Conservation (phyloP, 129 eudicot genomes). For the Heracleum sosnowskyi region DNA sequence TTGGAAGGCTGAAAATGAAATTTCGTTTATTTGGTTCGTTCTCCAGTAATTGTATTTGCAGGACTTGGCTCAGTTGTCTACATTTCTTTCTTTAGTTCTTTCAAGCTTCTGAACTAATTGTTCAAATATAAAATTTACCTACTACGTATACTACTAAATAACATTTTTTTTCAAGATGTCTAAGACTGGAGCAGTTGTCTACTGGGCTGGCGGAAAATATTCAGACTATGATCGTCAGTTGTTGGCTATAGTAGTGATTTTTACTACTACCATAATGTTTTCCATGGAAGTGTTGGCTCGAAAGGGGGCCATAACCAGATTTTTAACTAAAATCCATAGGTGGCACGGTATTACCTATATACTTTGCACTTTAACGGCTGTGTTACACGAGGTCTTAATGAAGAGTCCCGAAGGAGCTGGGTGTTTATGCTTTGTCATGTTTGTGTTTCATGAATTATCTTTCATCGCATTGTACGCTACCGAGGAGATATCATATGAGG, state of each 20-base stretch:
- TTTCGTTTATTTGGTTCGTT: no score
- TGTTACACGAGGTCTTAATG: not conserved
- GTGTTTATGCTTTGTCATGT: not conserved
- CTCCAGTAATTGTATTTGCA: no score
- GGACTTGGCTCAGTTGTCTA: no score
- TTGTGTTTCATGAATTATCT: not conserved
- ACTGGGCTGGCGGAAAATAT: not conserved
- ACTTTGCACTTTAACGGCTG: not conserved
- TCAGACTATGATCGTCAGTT: not conserved
- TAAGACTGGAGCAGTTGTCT: not conserved
- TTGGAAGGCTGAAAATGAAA: no score
- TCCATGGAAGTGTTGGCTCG: not conserved
- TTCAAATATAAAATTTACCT: no score
- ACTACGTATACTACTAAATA: not conserved
- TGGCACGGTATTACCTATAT: not conserved
- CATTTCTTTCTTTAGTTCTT: no score
- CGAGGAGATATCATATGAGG: not conserved
- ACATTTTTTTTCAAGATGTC: not conserved
- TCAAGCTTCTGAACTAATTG: no score
- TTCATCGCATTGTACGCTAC: not conserved
- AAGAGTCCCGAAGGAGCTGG: not conserved
- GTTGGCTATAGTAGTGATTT: not conserved
- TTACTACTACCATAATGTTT: not conserved
- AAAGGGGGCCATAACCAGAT: not conserved
- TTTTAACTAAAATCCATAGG: not conserved